phyloP scores from a whole-genome alignment of 2,329 filamentous ascomycete genomes.

The Colletotrichum camelliae region DNA sequence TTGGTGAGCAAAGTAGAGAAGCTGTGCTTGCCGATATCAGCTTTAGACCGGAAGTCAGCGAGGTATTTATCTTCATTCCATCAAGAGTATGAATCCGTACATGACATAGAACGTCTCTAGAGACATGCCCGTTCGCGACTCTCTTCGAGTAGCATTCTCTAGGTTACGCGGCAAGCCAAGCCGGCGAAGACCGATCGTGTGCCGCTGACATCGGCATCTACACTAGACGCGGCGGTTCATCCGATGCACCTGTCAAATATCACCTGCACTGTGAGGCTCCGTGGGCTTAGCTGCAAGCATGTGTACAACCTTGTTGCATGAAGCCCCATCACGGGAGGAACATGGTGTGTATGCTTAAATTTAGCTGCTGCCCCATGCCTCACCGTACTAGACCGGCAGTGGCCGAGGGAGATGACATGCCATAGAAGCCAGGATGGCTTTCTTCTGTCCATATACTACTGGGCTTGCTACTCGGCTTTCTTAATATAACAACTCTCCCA shows the following conservation, averaged over 20 bases:
- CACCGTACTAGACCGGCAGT: not conserved
- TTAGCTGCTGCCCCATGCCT: not conserved
- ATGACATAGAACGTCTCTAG: not conserved
- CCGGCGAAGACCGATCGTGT: not conserved
- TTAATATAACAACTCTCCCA: not conserved
- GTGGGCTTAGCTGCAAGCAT: not conserved
- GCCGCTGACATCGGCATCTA: not conserved
- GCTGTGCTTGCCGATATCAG: not conserved
- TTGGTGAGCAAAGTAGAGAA: not conserved
- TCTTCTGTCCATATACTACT: not conserved
- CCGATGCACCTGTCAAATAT: not conserved
- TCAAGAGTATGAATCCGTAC: fast-evolving
- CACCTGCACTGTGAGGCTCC: not conserved
- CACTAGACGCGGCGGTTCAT: not conserved
- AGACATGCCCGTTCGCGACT: not conserved
- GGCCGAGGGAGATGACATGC: not conserved
- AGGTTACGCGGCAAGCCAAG: not conserved
- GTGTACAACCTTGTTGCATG: not conserved
- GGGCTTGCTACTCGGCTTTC: not conserved
- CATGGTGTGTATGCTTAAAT: not conserved
- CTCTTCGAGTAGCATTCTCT: not conserved
- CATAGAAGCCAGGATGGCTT: fast-evolving
- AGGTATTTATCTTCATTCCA: not conserved
- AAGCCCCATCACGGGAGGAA: not conserved
- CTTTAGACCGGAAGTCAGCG: not conserved